phyloP scores from a whole-genome alignment of 2,329 filamentous ascomycete species.

The Ambrosiella xylebori region DNA sequence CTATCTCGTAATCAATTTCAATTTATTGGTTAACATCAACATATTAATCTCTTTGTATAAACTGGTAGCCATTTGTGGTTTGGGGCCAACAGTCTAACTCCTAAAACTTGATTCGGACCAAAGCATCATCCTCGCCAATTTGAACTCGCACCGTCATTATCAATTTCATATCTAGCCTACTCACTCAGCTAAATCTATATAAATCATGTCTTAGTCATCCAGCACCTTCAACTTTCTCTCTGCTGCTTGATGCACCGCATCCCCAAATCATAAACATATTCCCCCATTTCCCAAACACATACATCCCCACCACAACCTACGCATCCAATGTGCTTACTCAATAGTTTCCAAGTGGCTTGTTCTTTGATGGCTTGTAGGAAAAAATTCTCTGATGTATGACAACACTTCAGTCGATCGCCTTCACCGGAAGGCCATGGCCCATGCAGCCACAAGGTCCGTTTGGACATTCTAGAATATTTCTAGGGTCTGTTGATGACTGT shows the following conservation, averaged over 20 bases:
- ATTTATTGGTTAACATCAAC: too few species aligned
- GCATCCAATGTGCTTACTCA: not conserved
- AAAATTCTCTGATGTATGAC: slow-evolving; percentile 8
- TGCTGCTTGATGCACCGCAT: too few species aligned
- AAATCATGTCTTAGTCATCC: not conserved
- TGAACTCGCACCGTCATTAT: too few species aligned
- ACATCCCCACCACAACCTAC: too few species aligned
- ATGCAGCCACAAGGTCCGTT: not conserved
- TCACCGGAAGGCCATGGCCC: not conserved
- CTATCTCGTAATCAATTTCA: too few species aligned
- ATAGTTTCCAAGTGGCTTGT: not conserved
- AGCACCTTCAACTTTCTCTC: too few species aligned
- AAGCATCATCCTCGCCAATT: too few species aligned
- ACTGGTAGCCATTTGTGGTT: too few species aligned
- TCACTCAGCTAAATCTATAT: not conserved
- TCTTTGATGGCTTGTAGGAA: not conserved
- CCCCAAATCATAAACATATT: too few species aligned
- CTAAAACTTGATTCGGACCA: too few species aligned
- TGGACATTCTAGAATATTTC: not conserved
- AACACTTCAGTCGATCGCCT: not conserved
- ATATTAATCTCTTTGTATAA: too few species aligned
- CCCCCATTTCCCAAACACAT: too few species aligned
- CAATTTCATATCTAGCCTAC: not conserved
- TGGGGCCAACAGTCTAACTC: not conserved
- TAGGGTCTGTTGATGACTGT: not conserved